These are phyloP conservation scores for Pseudocercospora pini-densiflorae DNA, from an alignment of 2,329 filamentous ascomycete genomes.

Conservation along the genomic window DNA sequence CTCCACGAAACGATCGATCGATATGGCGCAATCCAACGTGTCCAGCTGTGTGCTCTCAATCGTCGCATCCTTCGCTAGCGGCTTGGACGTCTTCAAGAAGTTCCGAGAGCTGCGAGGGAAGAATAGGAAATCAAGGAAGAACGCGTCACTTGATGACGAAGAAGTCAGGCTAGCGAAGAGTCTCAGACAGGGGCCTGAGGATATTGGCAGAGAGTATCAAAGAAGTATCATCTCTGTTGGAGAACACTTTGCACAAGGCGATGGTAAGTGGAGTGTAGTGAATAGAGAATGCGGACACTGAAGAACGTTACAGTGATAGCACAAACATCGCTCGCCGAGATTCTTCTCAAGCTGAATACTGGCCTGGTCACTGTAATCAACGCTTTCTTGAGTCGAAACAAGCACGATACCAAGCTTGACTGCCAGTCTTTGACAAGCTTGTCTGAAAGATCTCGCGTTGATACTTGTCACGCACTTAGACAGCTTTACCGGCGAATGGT, in stretches of 20 bases:
- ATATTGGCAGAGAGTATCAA: slow-evolving; percentile 50
- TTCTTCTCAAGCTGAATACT: slow-evolving; percentile 52
- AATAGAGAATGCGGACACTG: slow-evolving; percentile 6
- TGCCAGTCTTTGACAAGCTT: slow-evolving; percentile 51
- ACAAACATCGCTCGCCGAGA: slow-evolving; percentile 51
- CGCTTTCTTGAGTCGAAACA: slow-evolving; percentile 47
- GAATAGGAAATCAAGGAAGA: slow-evolving; percentile 26
- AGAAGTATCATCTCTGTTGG: slow-evolving; percentile 44
- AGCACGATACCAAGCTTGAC: slow-evolving; percentile 42
- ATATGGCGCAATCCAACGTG: slow-evolving; percentile 25
- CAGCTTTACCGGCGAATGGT: slow-evolving; percentile 41
- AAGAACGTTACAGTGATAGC: slow-evolving; percentile 44
- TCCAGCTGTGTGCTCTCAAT: slow-evolving; percentile 44
- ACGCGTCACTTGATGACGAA: slow-evolving; percentile 30
- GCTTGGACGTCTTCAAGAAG: slow-evolving; percentile 51
- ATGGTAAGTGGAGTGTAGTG: slow-evolving; percentile 42
- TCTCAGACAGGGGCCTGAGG: slow-evolving; percentile 47
- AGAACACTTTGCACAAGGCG: slow-evolving; percentile 48
- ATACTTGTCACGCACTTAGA: slow-evolving; percentile 49
- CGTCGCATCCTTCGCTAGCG: slow-evolving; percentile 51
- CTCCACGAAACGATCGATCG: not conserved
- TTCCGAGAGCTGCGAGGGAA: slow-evolving; percentile 39
- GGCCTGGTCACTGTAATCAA: slow-evolving; percentile 53
- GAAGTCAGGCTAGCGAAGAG: slow-evolving; percentile 47
- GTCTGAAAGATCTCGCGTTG: slow-evolving; percentile 51